Percentiles rank a stretch among this genome's conserved stretches.
Evolutionary conservation across 2,329 filamentous ascomycete species (phyloP).

Genomic region (Nigrospora sphaerica): DNA sequence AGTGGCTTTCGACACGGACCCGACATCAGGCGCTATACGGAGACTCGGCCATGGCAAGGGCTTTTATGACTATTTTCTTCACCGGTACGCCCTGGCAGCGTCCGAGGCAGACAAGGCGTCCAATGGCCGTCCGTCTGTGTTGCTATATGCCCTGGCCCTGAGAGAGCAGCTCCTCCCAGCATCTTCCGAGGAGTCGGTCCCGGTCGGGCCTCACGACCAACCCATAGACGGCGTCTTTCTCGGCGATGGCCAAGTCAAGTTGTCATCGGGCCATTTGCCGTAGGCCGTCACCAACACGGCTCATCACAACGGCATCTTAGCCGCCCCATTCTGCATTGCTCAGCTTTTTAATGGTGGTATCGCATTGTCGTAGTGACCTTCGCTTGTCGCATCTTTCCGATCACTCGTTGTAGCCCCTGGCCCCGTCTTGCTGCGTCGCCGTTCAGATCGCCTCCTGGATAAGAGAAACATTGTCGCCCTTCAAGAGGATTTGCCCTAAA

Average conservation of each 20-base stretch:
- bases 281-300: background rate
- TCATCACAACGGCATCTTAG: too few relatives aligned
- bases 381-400: background rate
- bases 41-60: constrained; percentile 91
- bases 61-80: constrained; percentile 92
- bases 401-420: constrained; percentile 5
- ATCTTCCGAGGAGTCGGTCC: constrained; percentile 56
- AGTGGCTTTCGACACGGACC: constrained; percentile 74
- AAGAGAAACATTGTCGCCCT: constrained; percentile 60
- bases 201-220: constrained; percentile 71
- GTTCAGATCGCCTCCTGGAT: constrained; percentile 40
- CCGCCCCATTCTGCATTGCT: too few relatives aligned
- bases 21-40: constrained; percentile 47
- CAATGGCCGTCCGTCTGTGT: constrained; percentile 29
- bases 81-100: constrained; percentile 52
- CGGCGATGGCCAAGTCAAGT: constrained; percentile 57
- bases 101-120: constrained; percentile 23
- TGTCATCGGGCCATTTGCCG: constrained; percentile 17
- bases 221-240: constrained; percentile 70
- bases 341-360: too few relatives aligned
- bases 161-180: constrained; percentile 71
- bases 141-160: constrained; percentile 71
- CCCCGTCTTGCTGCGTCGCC: constrained; percentile 15
- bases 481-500: constrained; percentile 57
- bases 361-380: background rate